phyloP scores from a whole-genome alignment of 78 protist genomes.

The slime mould (Dictyostelium discoideum) region DNA sequence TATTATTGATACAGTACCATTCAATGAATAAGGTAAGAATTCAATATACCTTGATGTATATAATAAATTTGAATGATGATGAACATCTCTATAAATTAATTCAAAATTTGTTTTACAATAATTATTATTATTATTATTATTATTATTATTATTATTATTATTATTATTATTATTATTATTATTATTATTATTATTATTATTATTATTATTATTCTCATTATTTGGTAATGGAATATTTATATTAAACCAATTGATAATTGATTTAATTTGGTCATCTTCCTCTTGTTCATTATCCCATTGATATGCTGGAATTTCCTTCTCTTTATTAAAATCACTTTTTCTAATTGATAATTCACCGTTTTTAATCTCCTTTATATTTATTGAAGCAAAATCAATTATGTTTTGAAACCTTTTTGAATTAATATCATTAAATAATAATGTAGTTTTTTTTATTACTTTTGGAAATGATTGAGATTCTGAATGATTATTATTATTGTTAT shows the following conservation, averaged over 20 bases:
- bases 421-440: neutral
- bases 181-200: neutral
- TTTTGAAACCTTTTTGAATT: neutral
- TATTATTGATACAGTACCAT: neutral
- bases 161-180: neutral
- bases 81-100: neutral
- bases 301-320: neutral
- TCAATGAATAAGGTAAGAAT: neutral
- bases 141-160: neutral
- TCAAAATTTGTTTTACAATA: neutral
- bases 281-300: neutral
- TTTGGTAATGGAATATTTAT: neutral
- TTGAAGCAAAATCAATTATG: neutral
- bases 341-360: neutral
- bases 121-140: neutral
- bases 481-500: neutral
- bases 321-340: neutral
- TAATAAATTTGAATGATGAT: neutral
- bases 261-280: neutral
- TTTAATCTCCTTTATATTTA: neutral
- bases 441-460: neutral
- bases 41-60: neutral
- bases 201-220: neutral
- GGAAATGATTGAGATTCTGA: neutral
- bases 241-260: neutral